Evolutionary conservation across 2,329 filamentous ascomycete species (phyloP), one percentile per base, ranked within the genome.

Genomic region (Colletotrichum phormii): DNA sequence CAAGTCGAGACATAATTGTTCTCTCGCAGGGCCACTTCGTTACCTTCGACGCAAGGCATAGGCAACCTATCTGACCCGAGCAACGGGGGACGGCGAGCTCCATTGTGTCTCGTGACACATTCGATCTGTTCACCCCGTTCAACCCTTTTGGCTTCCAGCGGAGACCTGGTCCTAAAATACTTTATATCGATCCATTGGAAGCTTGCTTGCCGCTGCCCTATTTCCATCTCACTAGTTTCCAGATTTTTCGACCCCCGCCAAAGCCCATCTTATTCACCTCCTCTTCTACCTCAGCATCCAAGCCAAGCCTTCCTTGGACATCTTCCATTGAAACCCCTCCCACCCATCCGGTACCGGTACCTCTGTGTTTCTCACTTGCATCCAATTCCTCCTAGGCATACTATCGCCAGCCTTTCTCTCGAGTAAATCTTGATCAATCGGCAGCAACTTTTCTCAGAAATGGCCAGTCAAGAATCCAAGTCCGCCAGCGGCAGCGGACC

Each of bases 401-500:
- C 26, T 22, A 15, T 5, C 53, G 22, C 15, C 33, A 26, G 13
- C 49, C 18, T 9, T 54, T 37, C 15, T 5, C 33, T 54, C 18
- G 18, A 46, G n/a, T 26, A 59, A 63, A 55, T 55, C 37, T 42
- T 42, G 37, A 13, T 24, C 65, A 55, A 69, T n/a, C 11, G 51
- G 54, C 42, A 54, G 33, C 24, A 33, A 64, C 18, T 22, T n/a
- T 49, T n/a, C 54, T 29, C 12, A 22, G 26, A 46, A 51, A 73
- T 73, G 66, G 49, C 55, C 18, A 66, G 37, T 60, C 62, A 75
- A 62, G 63, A 67, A 18, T 57, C 65, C 35, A 64, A 67, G 58
- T 29, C 70, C 8, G 33, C 62, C 33, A 42, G 31, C 58, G 26
- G 59, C 26, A 65, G 67, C 31, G 72, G 75, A 77, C 67, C 80